Evolutionary conservation across 108 stramenopile species (phyloP), one percentile per base, ranked within the genome.

Genomic region (Licmophora abbreviata): DNA sequence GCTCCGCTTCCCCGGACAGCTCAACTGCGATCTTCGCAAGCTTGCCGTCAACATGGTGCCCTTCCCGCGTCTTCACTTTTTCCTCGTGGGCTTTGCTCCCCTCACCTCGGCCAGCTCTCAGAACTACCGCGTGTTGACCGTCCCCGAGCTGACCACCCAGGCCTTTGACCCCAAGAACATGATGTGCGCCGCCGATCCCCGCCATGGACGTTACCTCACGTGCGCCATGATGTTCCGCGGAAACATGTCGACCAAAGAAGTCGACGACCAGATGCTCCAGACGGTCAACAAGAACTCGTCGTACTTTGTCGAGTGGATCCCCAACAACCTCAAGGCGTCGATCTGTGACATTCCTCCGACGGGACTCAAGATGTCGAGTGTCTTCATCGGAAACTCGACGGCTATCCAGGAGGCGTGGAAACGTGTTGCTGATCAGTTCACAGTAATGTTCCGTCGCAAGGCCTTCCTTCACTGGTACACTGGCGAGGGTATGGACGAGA

Each of bases 261-360:
- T 95, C 51, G 94, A 95, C 59, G 91, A 95, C 63, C 94, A 97
- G 76, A 97, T 97, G 97, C 70, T 95, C 48, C 92, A 95, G 61
- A 92, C 93, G 60, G 83, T 93, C 49, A 96, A 81, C 95, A 97
- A 96, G 90, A 95, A 97, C 82, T 89, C 91, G 11, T 92, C 92
- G 23, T 95, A 94, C 89, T 97, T 97, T 69, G 96, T 97, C 26
- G 96, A 97, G 64, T 97, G 96, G 96, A 97, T 97, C 71, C 96
- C 96, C 52, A 96, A 97, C 85, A 97, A 97, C 85, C 79, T 97
- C 61, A 97, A 97, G 91, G 92, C 95, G 25, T 95, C 95, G 44
- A 95, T 97, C 58, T 97, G 96, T 61, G 95, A 97, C 83, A 91
- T 97, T 47, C 96, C 96, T 6, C 96, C 95, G 44, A 86, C 81